Conservation (phyloP, 2,329 filamentous ascomycete species). For the Stemphylium lycopersici region DNA sequence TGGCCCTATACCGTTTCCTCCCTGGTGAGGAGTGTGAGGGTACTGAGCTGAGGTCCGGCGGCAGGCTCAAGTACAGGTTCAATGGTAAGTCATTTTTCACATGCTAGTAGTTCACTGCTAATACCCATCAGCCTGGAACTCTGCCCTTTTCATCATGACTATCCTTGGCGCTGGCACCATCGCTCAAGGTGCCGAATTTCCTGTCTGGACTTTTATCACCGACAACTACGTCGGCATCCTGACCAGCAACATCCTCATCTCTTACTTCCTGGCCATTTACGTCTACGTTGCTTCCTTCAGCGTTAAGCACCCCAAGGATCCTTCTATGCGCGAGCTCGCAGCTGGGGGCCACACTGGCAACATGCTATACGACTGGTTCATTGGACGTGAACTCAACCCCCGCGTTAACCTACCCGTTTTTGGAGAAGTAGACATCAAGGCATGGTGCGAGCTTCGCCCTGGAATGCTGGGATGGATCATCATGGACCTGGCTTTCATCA, state of each 20-base stretch:
- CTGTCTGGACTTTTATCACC: slow-evolving; percentile 90
- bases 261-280: slow-evolving; percentile 73
- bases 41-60: slow-evolving; percentile 71
- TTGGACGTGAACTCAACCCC: slow-evolving; percentile 93
- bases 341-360: slow-evolving; percentile 83
- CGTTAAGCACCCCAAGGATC: slow-evolving; percentile 73
- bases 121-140: slow-evolving; percentile 67
- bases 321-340: slow-evolving; percentile 76
- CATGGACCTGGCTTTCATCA: slow-evolving; percentile 81
- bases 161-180: slow-evolving; percentile 75
- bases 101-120: slow-evolving; percentile 19
- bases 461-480: slow-evolving; percentile 90
- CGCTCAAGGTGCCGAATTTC: slow-evolving; percentile 78
- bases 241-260: slow-evolving; percentile 80
- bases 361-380: slow-evolving; percentile 93
- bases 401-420: slow-evolving; percentile 78
- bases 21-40: slow-evolving; percentile 77
- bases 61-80: slow-evolving; percentile 80
- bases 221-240: slow-evolving; percentile 88
- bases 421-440: slow-evolving; percentile 87
- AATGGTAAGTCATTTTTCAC: slow-evolving; percentile 51
- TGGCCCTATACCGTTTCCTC: slow-evolving; percentile 76
- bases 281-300: slow-evolving; percentile 84
- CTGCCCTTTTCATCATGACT: slow-evolving; percentile 75
- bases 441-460: slow-evolving; percentile 88